Evolutionary conservation across 805 yeast genomes (phyloP), one percentile per base, ranked within the genome.

Genomic region (Brettanomyces naardenensis): DNA sequence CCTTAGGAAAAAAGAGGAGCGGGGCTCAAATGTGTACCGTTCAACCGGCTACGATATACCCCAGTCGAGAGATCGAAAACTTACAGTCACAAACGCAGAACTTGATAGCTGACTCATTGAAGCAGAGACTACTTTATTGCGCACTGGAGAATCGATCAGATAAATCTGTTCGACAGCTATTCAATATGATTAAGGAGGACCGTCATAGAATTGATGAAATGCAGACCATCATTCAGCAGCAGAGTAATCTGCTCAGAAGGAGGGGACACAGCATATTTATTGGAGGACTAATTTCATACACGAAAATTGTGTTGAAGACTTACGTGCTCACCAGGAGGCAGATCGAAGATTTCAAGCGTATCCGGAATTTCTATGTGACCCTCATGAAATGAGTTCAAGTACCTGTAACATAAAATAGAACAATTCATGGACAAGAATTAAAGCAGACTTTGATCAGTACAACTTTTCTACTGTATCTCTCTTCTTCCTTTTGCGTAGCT

Each of bases 381-480:
- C n/a, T n/a, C n/a, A n/a, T n/a, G n/a, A n/a, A n/a, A n/a, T n/a
- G n/a, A n/a, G n/a, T n/a, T n/a, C n/a, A n/a, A n/a, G n/a, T n/a
- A n/a, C n/a, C n/a, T n/a, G n/a, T n/a, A n/a, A n/a, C n/a, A n/a
- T n/a, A n/a, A n/a, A n/a, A n/a, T n/a, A n/a, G n/a, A n/a, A n/a
- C n/a, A n/a, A n/a, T n/a, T n/a, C n/a, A n/a, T n/a, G n/a, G n/a
- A n/a, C n/a, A n/a, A n/a, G n/a, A n/a, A n/a, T n/a, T n/a, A n/a
- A n/a, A n/a, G n/a, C n/a, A n/a, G n/a, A n/a, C n/a, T n/a, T n/a
- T n/a, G n/a, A 6, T 41, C 39, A 59, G 32, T 56, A 59, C 25
- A 54, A 39, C 40, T 46, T 46, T 38, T 58, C 63, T 22, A 58
- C 62, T 26, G 54, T 52, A 13, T 52, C 60, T 28, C 58, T 45